These are phyloP conservation scores for Botryotinia globosa DNA, from an alignment of 2,329 filamentous ascomycete species.

Conservation along the genomic window DNA sequence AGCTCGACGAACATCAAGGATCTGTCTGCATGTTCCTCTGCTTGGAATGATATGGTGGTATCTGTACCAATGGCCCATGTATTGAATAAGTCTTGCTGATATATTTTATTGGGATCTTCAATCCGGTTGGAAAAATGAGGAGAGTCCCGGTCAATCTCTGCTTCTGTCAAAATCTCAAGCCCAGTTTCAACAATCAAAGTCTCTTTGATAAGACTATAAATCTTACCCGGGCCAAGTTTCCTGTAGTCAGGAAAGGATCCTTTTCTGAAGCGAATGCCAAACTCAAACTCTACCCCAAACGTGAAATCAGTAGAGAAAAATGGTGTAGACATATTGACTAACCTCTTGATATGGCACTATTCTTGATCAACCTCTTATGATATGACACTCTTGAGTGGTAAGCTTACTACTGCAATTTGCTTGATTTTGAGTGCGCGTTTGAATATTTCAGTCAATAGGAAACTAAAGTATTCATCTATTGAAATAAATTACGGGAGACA, in stretches of 20 bases:
- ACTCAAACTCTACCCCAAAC: conserved; percentile 16
- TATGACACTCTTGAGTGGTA: neutral
- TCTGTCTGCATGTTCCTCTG: neutral
- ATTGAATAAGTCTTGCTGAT: neutral
- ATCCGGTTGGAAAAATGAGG: neutral
- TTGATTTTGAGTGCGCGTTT: neutral
- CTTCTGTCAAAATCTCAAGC: neutral
- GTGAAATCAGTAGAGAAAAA: neutral
- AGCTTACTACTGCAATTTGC: neutral
- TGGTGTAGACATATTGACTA: neutral
- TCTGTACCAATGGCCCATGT: neutral
- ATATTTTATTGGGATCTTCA: neutral
- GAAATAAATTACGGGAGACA: neutral
- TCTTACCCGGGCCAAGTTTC: neutral
- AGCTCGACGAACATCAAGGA: neutral
- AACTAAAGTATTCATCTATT: neutral
- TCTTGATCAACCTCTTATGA: neutral
- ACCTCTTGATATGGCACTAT: neutral
- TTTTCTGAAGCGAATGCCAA: neutral
- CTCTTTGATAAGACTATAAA: neutral
- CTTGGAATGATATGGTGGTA: neutral
- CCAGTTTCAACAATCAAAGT: conserved; percentile 7
- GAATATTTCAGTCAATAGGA: neutral
- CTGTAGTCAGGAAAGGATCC: neutral
- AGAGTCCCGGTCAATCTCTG: neutral